Evolutionary conservation across 306 rosid genomes (phyloP).

Genomic region (Vachellia pachyceras): DNA sequence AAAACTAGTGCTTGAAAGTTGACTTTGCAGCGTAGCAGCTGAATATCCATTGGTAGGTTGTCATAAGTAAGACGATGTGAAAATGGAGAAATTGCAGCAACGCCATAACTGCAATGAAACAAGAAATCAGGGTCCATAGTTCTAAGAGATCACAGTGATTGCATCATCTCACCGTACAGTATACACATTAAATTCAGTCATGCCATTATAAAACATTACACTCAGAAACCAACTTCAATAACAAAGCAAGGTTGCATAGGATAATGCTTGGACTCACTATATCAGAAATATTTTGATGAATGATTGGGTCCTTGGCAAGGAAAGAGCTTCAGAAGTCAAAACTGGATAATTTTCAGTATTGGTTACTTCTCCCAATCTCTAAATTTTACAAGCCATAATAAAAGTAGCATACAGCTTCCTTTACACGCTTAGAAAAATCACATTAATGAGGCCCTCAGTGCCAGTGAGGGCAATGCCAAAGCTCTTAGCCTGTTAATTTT

Average conservation of each 20-base stretch:
- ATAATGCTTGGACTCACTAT: slow-evolving; percentile 12
- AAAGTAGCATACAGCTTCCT: neutral
- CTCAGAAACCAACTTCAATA: slow-evolving; percentile 4
- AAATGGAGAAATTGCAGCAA: slow-evolving; percentile 96
- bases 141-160: slow-evolving; percentile 2
- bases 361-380: neutral
- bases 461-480: neutral
- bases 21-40: slow-evolving; percentile 89
- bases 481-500: neutral
- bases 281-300: neutral
- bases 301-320: slow-evolving; percentile 2
- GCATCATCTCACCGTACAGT: slow-evolving; percentile 19
- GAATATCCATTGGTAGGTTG: slow-evolving; percentile 90
- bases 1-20: slow-evolving; percentile 89
- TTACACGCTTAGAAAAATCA: neutral
- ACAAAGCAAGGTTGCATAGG: slow-evolving; percentile 5
- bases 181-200: slow-evolving; percentile 9
- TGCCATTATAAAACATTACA: slow-evolving; percentile 10
- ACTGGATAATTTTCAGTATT: neutral
- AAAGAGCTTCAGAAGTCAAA: slow-evolving; percentile 12
- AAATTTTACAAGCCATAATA: neutral
- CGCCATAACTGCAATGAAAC: slow-evolving; percentile 66
- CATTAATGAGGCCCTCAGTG: neutral
- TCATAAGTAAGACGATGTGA: slow-evolving; percentile 94
- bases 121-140: slow-evolving; percentile 25